Evolutionary conservation across 2,329 filamentous ascomycete genomes (phyloP).

Genomic region (Passalora sequoiae): DNA sequence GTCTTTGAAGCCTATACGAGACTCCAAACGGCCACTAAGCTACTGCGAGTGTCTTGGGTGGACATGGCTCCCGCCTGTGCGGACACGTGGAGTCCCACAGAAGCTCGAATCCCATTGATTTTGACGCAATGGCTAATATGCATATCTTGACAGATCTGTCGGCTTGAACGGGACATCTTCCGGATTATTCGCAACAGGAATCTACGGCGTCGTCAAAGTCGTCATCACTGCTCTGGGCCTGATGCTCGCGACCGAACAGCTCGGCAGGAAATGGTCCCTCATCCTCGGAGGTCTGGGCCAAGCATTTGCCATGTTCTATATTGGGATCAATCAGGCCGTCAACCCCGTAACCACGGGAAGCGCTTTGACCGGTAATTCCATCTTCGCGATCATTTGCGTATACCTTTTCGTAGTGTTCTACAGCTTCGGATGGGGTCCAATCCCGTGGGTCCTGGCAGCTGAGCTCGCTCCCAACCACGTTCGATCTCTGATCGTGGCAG

Average conservation of each 20-base stretch:
- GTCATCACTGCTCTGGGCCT: slow-evolving; percentile 41
- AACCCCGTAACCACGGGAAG: slow-evolving; percentile 46
- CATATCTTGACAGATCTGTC: too few relatives aligned
- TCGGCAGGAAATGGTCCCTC: slow-evolving; percentile 43
- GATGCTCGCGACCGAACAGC: slow-evolving; percentile 43
- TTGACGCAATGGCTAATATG: too few relatives aligned
- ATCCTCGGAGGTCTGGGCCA: slow-evolving; percentile 41
- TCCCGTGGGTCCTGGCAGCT: slow-evolving; percentile 41
- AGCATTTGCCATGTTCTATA: slow-evolving; percentile 43
- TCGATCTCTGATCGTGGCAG: slow-evolving; percentile 41
- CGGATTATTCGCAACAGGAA: slow-evolving; percentile 43
- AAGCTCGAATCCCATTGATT: too few relatives aligned
- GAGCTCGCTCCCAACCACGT: slow-evolving; percentile 34
- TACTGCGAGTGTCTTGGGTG: too few relatives aligned
- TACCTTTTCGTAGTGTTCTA: slow-evolving; percentile 48
- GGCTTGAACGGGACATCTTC: slow-evolving; percentile 37
- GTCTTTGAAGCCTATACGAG: too few relatives aligned
- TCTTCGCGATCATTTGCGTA: slow-evolving; percentile 49
- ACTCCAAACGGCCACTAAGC: too few relatives aligned
- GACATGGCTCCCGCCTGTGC: too few relatives aligned
- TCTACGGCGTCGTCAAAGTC: slow-evolving; percentile 47
- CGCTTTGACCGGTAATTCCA: slow-evolving; percentile 49
- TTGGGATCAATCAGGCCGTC: slow-evolving; percentile 31
- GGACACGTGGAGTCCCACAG: too few relatives aligned
- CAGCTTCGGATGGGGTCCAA: slow-evolving; percentile 44